Base-by-base conservation (phyloP, 805 yeast species). In the Hanseniaspora opuntiae region DNA sequence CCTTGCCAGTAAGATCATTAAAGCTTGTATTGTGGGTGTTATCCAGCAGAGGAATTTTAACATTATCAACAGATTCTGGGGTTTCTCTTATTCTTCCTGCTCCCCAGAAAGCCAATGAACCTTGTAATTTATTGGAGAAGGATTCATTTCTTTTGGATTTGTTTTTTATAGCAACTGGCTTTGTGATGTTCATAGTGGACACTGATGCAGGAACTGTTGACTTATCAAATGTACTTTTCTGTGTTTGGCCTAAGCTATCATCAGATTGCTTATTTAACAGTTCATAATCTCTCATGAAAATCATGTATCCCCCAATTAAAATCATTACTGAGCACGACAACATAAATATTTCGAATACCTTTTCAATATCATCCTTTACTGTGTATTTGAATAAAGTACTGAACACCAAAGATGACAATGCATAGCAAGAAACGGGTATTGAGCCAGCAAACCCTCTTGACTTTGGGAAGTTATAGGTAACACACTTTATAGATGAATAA, bases 391-490 rank as follows among this genome's bases (percentile, higher is more conserved):
- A 75, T 3, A 82, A 59, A 2, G 74, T 63, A 2, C 86, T 78
- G 61, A 80, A 82, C 19, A 82, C 58, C 40, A 84, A 71, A 3
- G 90, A 88, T 6, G 87, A 77, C 41, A 84, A 65, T 0, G 90
- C 94, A 64, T 78, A 84, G 0, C 80, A 71, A 14, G 85, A 75
- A 4, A 81, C 83, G 1, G 86, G 86, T 42, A 77, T 68, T 0
- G 86, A 81, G 19, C 81, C 81, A 2, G 87, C 87, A 7, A 79
- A 71, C 22, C 87, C 93, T 61, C 83, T 72, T 60, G 81, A 79
- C 30, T 75, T 67, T 0, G 90, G 90, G 58, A 84, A 84, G 60
- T 84, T 84, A 2, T 82, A 62, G 1, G 65, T 69, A 30, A 71
- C 66, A 41, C 72, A 68, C 53, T 70, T 71, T n/a, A 71, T 66